Evolutionary conservation across 1,139 yeast genomes (phyloP), one percentile per base, ranked within the genome.

Genomic region (Yamadazyma trypodendri): DNA sequence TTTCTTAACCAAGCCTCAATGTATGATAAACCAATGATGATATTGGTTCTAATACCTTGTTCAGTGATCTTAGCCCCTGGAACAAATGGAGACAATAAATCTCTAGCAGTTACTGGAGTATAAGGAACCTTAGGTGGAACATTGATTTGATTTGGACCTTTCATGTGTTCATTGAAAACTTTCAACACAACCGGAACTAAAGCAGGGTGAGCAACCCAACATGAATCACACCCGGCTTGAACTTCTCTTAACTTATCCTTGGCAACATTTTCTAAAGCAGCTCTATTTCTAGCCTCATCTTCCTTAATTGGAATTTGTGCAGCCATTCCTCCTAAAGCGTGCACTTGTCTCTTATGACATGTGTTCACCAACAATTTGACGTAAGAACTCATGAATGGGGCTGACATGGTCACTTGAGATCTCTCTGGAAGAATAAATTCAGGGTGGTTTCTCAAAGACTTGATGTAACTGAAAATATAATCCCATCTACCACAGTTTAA

Each of bases 401-500:
- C 84, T 45, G 74, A 67, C 90, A 83, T 83, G 31, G 84, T 81
- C 37, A 83, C 86, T 55, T 80, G 87, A 28, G 78, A 70, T 55
- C 90, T 75, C 59, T 83, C 89, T 18, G 90, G 90, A 39, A 83
- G 68, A 42, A 81, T 68, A 51, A 77, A 80, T 48, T 77, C 80
- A 34, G 77, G 72, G 57, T 79, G 81, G 54, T 73, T 72, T 61
- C 87, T 72, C 58, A 83, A 70, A 45, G 79, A 74, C 65, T 83
- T 83, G 60, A 82, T 81, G 60, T 75, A 79, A 24, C 85, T 78
- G 68, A 83, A 83, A 53, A 83, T 81, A 67, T 83, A 83, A 63
- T 83, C 90, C 90, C 90, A 84, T 61, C 90, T 73, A 52, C 90
- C 90, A 63, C 89, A 83, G 71, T 83, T 83, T 60, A 83, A 75